Base-by-base conservation (phyloP, 345 rosid species). In the Euphorbia tirucalli region DNA sequence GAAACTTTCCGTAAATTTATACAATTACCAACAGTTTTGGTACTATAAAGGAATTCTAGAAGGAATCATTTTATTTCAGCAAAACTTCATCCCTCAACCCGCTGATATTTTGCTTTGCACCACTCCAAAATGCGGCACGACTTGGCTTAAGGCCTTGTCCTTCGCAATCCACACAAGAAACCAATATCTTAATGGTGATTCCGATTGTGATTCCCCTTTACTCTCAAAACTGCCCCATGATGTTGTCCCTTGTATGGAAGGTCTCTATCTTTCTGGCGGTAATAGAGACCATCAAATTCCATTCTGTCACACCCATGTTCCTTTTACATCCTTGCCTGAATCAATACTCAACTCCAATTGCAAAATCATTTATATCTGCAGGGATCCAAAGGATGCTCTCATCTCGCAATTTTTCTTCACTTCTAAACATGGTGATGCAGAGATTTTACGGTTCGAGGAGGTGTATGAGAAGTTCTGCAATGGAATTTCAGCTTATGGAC, bases 121-220 rank as follows among this genome's bases (percentile, higher is more conserved):
- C 41, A 3, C 7, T 11, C 74, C 71, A 0, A 76, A 76, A 70
- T 7, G 66, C 1, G 79, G 75, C 60, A 75, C 79, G 32, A 70
- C 79, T 16, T 75, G 79, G 74, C 64, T 75, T 18, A 75, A 69
- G 63, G 21, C 73, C 11, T 35, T 75, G 1, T 16, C 65, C 18
- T 54, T 69, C 18, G 56, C 78, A 46, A 69, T 69, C 4, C 11
- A 55, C 1, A 69, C 60, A 0, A 44, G 68, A 46, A 5, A 37
- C 1, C n/a, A n/a, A n/a, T n/a, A n/a, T n/a, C n/a, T n/a, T n/a
- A n/a, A n/a, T n/a, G n/a, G n/a, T n/a, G n/a, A n/a, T n/a, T n/a
- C n/a, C n/a, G n/a, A n/a, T n/a, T n/a, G n/a, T 30, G 61, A 30
- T 60, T 3, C 24, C 4, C 61, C 57, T 39, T 70, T 70, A 14